Conservation (phyloP, 805 yeast species). For the Monosporozyma siamensis region DNA sequence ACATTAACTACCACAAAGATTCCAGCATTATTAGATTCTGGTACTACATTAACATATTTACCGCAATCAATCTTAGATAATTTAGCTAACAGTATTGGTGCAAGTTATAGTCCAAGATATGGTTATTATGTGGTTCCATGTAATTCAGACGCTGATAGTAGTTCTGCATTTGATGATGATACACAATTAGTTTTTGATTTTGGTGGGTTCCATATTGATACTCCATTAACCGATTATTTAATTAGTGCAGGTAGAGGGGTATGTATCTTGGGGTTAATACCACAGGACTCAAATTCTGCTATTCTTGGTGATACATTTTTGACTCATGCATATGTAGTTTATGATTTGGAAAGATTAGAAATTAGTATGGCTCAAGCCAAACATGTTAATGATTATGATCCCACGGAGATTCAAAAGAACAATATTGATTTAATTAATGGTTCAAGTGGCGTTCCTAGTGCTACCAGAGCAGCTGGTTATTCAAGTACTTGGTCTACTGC, state of each 20-base stretch:
- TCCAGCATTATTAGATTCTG: slow-evolving; percentile 38
- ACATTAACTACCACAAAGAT: slow-evolving; percentile 24
- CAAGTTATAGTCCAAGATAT: slow-evolving; percentile 32
- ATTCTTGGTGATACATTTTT: slow-evolving; percentile 53
- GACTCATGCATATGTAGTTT: slow-evolving; percentile 48
- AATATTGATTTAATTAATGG: slow-evolving; percentile 39
- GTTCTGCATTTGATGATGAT: slow-evolving; percentile 27
- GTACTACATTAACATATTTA: slow-evolving; percentile 37
- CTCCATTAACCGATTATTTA: slow-evolving; percentile 36
- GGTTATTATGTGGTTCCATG: slow-evolving; percentile 45
- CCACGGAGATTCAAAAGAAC: neutral
- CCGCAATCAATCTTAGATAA: slow-evolving; percentile 32
- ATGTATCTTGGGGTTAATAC: slow-evolving; percentile 39
- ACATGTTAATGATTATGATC: slow-evolving; percentile 6
- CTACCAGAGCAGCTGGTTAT: slow-evolving; percentile 38
- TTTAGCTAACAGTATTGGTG: slow-evolving; percentile 35
- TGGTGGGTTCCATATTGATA: slow-evolving; percentile 51
- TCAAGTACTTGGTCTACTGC: slow-evolving; percentile 34
- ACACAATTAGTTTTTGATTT: slow-evolving; percentile 42
- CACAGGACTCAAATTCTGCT: slow-evolving; percentile 17
- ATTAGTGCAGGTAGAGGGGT: slow-evolving; percentile 13
- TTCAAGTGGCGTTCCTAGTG: slow-evolving; percentile 38
- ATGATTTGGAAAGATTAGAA: slow-evolving; percentile 41
- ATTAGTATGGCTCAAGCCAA: slow-evolving; percentile 43
- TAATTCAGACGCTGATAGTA: slow-evolving; percentile 20